Evolutionary conservation across 352 stramenopile genomes (phyloP).

Genomic region (Pseudoperonospora humuli): DNA sequence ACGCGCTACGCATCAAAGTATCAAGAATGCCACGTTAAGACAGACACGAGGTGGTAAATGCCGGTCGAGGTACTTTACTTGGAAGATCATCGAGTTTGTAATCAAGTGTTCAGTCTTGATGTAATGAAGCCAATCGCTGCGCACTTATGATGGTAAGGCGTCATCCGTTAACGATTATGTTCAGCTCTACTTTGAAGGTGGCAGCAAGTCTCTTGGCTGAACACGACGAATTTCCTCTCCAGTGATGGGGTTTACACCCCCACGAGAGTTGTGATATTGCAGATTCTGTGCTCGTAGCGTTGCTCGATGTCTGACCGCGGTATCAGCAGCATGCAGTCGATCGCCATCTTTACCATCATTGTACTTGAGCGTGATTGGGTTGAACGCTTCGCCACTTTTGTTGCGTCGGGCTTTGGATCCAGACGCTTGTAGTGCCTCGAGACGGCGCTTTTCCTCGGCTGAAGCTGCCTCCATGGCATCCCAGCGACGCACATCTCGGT

Average conservation of each 20-base stretch:
- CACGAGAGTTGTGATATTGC: constrained; percentile 72
- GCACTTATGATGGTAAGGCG: too few relatives aligned
- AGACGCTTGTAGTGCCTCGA: too few relatives aligned
- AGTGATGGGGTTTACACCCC: constrained; percentile 85
- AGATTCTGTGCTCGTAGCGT: constrained; percentile 73
- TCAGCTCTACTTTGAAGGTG: not conserved
- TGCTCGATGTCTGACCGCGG: constrained; percentile 64
- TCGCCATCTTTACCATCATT: too few relatives aligned
- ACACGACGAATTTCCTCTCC: constrained; percentile 23
- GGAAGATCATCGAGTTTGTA: not conserved
- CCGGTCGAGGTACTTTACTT: too few relatives aligned
- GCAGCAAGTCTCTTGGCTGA: constrained; percentile 19
- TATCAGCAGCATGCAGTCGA: constrained; percentile 59
- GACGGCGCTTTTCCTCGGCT: too few relatives aligned
- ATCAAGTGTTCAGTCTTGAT: not conserved
- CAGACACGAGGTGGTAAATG: too few relatives aligned
- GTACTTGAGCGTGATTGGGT: too few relatives aligned
- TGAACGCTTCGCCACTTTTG: not conserved
- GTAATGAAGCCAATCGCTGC: not conserved
- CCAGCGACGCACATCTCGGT: too few relatives aligned
- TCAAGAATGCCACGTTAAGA: too few relatives aligned
- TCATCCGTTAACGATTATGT: not conserved
- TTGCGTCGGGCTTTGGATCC: not conserved
- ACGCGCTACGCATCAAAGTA: too few relatives aligned
- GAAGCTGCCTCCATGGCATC: too few relatives aligned